Evolutionary conservation across 306 rosid genomes (phyloP), one percentile per base, ranked within the genome.

Genomic region (Lotus japonicus): DNA sequence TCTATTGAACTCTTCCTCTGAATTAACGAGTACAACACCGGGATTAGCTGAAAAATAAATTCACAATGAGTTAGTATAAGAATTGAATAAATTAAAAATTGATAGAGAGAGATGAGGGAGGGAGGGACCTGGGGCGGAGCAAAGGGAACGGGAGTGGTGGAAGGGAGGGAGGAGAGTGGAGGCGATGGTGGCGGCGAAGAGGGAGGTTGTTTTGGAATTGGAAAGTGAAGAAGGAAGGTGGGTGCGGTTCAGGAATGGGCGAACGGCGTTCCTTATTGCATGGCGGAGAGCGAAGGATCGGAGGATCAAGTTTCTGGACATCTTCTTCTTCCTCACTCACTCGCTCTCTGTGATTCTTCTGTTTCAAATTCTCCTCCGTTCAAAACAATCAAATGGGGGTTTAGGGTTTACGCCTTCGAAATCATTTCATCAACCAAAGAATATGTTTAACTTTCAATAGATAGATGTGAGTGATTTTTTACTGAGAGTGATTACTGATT

Each of bases 11-110:
- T 81, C 86, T 70, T 80, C 81, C 64, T 84, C 97, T 0, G 92
- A 80, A 66, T 85, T 75, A 15, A 91, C 62, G 9, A 46, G 58
- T 31, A 84, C 76, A 78, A 82, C 64, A 46, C 83, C 83, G 31
- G 97, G 81, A 48, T 81, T 60, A 74, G 74, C 95, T 87, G 91
- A 69, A 79, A 81, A 39, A n/a, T n/a, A n/a, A n/a, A n/a, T n/a
- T n/a, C n/a, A n/a, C n/a, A n/a, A n/a, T n/a, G n/a, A n/a, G n/a
- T n/a, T n/a, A n/a, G 51, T 4, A 4, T 5, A 45, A 45, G 6
- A n/a, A 45, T 45, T 44, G 5, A 44, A 11, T 1, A 11, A 9
- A 18, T 5, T 2, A 6, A 58, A 36, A 58, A 33, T 15, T 0
- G 6, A 11, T 6, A 21, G 3, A 15, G 10, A 15, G 54, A 6